Evolutionary conservation across 1,284 basidiomycete genomes (phyloP), one percentile per base, ranked within the genome.

Genomic region (Hymenochaete sp.): DNA sequence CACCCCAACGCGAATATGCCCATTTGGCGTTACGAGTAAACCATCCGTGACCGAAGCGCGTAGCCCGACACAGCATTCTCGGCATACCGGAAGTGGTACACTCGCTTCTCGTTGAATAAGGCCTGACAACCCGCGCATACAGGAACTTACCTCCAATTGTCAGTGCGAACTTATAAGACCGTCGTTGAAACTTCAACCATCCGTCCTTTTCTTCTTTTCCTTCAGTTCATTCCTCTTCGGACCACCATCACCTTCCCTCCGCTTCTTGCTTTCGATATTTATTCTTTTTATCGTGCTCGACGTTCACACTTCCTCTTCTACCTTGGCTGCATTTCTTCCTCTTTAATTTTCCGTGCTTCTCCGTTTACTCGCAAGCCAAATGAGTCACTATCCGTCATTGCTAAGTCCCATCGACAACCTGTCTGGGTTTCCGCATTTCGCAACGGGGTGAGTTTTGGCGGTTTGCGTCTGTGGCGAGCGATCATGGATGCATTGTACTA

Each of bases 401-500:
- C 14, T 50, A n/a, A 50, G 48, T 28, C 48, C 48, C 6, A 45
- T 50, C 10, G 48, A 50, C 35, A 50, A 42, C 33, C 43, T 50
- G 27, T 41, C 44, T n/a, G n/a, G n/a, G 24, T 50, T 50, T 40
- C 36, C 48, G 11, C 40, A 46, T 18, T 42, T 46, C 27, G 22
- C 47, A 19, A 41, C 22, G 10, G 36, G 42, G 41, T 44, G 36
- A 6, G 41, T 28, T 11, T 27, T 25, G 29, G 21, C 31, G 9
- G 5, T 31, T 26, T 44, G 19, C 14, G 5, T 22, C n/a, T 37
- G 24, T 42, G 36, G 39, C 44, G 27, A 19, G 10, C 14, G 11
- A 9, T 26, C 7, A 25, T 13, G 26, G 40, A 16, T 24, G 35
- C 21, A n/a, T n/a, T n/a, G n/a, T n/a, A n/a, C n/a, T n/a, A n/a